Evolutionary conservation across 108 stramenopile species (phyloP).

Genomic region (Fistulifera solaris): DNA sequence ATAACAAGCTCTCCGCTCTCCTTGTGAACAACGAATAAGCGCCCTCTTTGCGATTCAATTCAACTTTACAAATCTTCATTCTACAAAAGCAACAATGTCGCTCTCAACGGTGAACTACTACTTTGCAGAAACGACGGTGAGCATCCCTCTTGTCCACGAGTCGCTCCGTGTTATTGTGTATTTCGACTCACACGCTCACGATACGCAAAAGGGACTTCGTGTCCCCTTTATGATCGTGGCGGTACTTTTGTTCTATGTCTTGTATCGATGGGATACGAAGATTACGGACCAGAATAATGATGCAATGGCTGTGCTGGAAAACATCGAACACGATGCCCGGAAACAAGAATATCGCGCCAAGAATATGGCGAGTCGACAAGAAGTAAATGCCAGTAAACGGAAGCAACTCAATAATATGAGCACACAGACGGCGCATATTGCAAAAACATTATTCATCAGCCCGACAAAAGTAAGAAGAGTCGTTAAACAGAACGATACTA

Average conservation of each 20-base stretch:
- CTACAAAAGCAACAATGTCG: constrained; percentile 22
- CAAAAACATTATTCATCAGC: neutral
- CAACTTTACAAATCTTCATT: too few species aligned
- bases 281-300: constrained; percentile 2
- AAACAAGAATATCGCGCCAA: constrained; percentile 1
- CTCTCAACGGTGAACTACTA: constrained; percentile 29
- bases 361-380: neutral
- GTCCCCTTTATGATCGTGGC: constrained; percentile 27
- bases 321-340: neutral
- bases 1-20: too few species aligned
- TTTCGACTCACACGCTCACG: constrained; percentile 3
- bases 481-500: too few species aligned
- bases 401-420: neutral
- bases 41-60: too few species aligned
- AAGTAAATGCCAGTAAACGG: neutral
- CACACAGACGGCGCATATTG: neutral
- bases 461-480: constrained; percentile 1
- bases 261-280: constrained; percentile 10
- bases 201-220: constrained; percentile 11
- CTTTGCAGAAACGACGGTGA: constrained; percentile 23
- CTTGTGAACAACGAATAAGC: too few species aligned
- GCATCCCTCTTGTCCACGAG: constrained; percentile 4
- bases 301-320: neutral
- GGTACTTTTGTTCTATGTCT: constrained; percentile 4
- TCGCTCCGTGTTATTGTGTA: neutral